These are phyloP conservation scores for Fusarium staphyleae DNA, from an alignment of 2,329 filamentous ascomycete species.

Conservation along the genomic window DNA sequence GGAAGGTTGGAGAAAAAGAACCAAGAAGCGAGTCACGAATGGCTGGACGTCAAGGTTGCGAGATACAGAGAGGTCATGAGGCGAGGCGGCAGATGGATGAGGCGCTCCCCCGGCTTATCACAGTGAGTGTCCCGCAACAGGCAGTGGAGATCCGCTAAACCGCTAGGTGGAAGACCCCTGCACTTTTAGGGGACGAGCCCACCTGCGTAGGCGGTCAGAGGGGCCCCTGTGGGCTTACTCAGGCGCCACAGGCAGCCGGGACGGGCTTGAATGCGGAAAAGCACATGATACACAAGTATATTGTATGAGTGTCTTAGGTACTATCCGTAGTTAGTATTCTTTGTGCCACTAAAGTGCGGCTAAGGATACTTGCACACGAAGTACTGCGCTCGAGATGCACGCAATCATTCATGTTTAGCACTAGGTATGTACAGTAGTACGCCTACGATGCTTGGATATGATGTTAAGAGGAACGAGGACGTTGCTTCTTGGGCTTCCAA, in stretches of 20 bases:
- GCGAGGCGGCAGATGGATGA: slow-evolving; percentile 38
- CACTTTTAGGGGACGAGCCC: slow-evolving; percentile 21
- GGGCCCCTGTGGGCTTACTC: slow-evolving; percentile 8
- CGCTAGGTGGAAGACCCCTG: slow-evolving; percentile 27
- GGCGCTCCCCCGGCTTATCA: slow-evolving; percentile 37
- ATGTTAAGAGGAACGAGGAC: background rate
- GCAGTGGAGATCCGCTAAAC: slow-evolving; percentile 35
- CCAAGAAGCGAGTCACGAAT: slow-evolving; percentile 24
- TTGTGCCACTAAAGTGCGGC: background rate
- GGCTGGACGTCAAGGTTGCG: slow-evolving; percentile 23
- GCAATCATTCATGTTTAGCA: slow-evolving; percentile 9
- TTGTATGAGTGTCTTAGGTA: background rate
- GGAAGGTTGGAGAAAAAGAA: slow-evolving; percentile 27
- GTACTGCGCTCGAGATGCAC: slow-evolving; percentile 18
- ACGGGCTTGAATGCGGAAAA: slow-evolving; percentile 20
- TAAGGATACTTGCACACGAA: slow-evolving; percentile 32
- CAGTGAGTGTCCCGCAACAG: slow-evolving; percentile 36
- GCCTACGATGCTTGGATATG: slow-evolving; percentile 4
- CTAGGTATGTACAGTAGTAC: too few species aligned
- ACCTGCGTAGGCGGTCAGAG: slow-evolving; percentile 36
- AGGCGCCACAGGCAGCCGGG: slow-evolving; percentile 33
- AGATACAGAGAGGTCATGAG: slow-evolving; percentile 39
- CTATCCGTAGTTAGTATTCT: too few species aligned
- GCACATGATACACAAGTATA: slow-evolving; percentile 33
- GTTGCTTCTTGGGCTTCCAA: too few species aligned